Base-by-base conservation (phyloP, 2,329 filamentous ascomycete species). In the Xylaria sp. region DNA sequence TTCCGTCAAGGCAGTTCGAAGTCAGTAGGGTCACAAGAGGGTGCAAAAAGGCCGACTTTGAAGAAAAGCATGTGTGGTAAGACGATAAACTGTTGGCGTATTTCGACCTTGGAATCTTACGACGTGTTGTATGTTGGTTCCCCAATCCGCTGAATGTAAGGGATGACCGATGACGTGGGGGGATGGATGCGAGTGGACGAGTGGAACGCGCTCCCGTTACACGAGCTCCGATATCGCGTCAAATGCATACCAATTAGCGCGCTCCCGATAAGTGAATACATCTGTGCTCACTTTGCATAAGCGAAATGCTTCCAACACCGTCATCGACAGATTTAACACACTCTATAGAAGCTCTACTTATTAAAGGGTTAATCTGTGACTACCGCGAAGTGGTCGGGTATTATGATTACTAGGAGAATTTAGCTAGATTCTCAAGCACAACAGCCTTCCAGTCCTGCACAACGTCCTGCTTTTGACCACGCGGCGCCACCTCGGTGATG, bases 191-290 rank as follows among this genome's bases (percentile, higher is more conserved):
- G 12, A 39, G 32, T 36, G 14, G 53, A 55, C 42, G 4, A 5
- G 34, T 39, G 39, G 12, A 42, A 63, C 65, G 57, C 61, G 65
- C 12, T 60, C 39, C 12, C 11, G 39, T 42, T 39, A 36, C 24
- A 27, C 51, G 47, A 27, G 58, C 61, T 61, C 57, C 51, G 57
- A 64, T 57, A 27, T 65, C 75, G 75, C 75, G 75, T 76, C 74
- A 71, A 73, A 62, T 76, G 70, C 72, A 76, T 76, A 76, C 72
- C 68, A 72, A 73, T 73, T 75, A 73, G 45, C 17, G 6, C 32
- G 5, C 36, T 14, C 57, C 34, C 19, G 64, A 27, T 76, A 73
- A 51, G 50, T 69, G 56, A 69, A 75, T 70, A 60, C 50, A 62
- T 53, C 5, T 2, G n/a, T 19, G 42, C 42, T 14, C 42, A 47